These are phyloP conservation scores for Dalbergia cultrata DNA, from an alignment of 306 rosid species.

Conservation along the genomic window DNA sequence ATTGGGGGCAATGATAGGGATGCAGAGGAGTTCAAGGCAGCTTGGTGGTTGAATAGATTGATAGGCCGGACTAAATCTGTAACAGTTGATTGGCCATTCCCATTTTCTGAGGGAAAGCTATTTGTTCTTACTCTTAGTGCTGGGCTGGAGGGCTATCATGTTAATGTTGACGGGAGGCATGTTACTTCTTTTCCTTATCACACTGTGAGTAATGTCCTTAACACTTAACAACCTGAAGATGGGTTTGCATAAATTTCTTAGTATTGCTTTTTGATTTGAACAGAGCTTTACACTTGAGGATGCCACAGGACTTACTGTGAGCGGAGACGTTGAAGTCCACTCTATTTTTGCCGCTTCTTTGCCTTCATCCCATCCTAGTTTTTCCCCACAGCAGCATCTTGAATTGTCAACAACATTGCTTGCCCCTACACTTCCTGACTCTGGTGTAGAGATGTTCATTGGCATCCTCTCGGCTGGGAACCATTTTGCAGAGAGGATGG, in stretches of 20 bases:
- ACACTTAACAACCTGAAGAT: conserved; percentile 23
- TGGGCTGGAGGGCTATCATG: conserved; percentile 95
- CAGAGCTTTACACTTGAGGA: conserved; percentile 98
- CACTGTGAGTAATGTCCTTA: conserved; percentile 69
- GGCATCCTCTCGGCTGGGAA: conserved; percentile 99
- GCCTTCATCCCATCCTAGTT: conserved; percentile 86
- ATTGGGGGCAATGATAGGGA: conserved; percentile 67
- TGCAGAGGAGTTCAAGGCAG: conserved; percentile 70
- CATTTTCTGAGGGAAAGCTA: conserved; percentile 78
- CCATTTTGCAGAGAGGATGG: conserved; percentile 98
- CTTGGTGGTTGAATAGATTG: conserved; percentile 88
- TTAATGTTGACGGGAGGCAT: conserved; percentile 95
- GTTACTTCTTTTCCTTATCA: conserved; percentile 91
- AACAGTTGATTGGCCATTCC: conserved; percentile 87
- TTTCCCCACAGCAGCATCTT: conserved; percentile 80
- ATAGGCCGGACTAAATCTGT: conserved; percentile 83
- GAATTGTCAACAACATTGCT: conserved; percentile 79
- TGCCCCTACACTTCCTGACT: conserved; percentile 68
- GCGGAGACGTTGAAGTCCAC: conserved; percentile 77
- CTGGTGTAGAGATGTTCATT: conserved; percentile 71
- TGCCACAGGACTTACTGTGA: conserved; percentile 83
- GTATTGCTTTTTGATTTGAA: conserved; percentile 24
- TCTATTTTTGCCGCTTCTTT: conserved; percentile 86
- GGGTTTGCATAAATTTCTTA: conserved; percentile 37
- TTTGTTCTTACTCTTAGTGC: conserved; percentile 94